These are phyloP conservation scores for Alternaria sp. DNA, from an alignment of 2,329 filamentous ascomycete genomes.

Conservation along the genomic window DNA sequence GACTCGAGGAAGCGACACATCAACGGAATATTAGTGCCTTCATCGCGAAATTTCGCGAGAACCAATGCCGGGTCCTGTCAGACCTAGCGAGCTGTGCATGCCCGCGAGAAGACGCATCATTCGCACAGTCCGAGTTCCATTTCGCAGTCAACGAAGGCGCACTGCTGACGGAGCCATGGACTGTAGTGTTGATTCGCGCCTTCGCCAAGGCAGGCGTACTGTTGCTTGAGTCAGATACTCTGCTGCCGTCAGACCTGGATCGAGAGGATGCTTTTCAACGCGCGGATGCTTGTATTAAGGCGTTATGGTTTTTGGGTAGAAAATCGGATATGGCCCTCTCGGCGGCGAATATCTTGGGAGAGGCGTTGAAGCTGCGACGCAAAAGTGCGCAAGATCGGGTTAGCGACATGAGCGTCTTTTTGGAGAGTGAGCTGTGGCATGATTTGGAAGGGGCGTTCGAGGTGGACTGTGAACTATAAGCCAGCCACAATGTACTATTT, in stretches of 20 bases:
- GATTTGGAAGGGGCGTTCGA: constrained; percentile 24
- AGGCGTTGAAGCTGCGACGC: constrained; percentile 39
- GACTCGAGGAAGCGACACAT: constrained; percentile 28
- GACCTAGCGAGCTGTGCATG: constrained; percentile 58
- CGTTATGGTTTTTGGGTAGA: constrained; percentile 61
- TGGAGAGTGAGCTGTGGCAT: constrained; percentile 36
- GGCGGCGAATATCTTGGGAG: constrained; percentile 48
- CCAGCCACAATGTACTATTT: constrained; percentile 2
- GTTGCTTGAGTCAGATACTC: constrained; percentile 47
- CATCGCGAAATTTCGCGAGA: constrained; percentile 50
- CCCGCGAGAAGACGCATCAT: constrained; percentile 33
- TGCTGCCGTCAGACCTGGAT: constrained; percentile 10
- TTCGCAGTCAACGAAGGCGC: constrained; percentile 62
- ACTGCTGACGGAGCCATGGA: constrained; percentile 67
- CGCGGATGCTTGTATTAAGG: constrained; percentile 59
- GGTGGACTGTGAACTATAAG: constrained; percentile 25
- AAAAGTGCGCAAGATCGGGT: constrained; percentile 29
- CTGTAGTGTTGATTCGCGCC: constrained; percentile 60
- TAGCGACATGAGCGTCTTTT: constrained; percentile 32
- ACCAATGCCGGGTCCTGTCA: constrained; percentile 56
- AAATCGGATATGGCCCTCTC: constrained; percentile 61
- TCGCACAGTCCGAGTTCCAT: constrained; percentile 55
- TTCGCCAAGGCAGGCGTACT: constrained; percentile 58
- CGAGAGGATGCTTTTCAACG: constrained; percentile 43
- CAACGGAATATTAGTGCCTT: constrained; percentile 41